Base-by-base conservation (phyloP, 371 early-diverging fungal species). In the Chytridium lagenaria region DNA sequence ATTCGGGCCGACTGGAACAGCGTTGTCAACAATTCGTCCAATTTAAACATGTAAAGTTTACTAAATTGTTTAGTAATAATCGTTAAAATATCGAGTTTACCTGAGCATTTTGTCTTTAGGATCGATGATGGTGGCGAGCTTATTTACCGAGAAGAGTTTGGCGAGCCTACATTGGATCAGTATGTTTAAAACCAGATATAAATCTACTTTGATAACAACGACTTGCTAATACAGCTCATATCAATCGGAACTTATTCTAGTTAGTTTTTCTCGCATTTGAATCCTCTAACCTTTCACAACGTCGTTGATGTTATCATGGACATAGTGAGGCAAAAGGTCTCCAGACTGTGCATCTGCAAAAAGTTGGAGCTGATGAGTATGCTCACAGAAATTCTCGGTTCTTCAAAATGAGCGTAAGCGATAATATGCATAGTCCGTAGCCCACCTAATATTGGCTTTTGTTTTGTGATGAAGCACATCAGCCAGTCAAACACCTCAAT, bases 401-500 rank as follows among this genome's bases (percentile, higher is more conserved):
- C 83, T 78, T 40, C n/a, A n/a, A n/a, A n/a, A n/a, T n/a, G n/a
- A n/a, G 44, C 12, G 30, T 12, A n/a, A n/a, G n/a, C n/a, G n/a
- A n/a, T n/a, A n/a, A n/a, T n/a, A 49, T 38, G 23, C 55, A 61
- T 30, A 38, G 64, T 30, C 0, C 37, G 30, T 16, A 0, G 23
- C 28, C 30, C 70, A 83, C 83, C 81, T 10, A 83, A 50, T 3
- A 40, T 12, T 37, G 79, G 77, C 10, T 70, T 22, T 49, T 74
- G 68, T 38, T 69, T 30, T 30, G 76, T 51, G 22, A 83, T 77
- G 63, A 73, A 83, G 33, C 72, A 34, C 78, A 84, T 83, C 0
- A 84, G 71, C 85, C 83, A 82, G 66, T 84, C 83, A 77, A 84
- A 84, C 15, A 84, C 85, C 59, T 84, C 80, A 52, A 84, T 78